Percentiles rank a stretch among this genome's conserved stretches.
These are phyloP conservation scores for Sporobolus alterniflorus DNA, from an alignment of 202 grass and related monocot genomes.

Conservation along the genomic window DNA sequence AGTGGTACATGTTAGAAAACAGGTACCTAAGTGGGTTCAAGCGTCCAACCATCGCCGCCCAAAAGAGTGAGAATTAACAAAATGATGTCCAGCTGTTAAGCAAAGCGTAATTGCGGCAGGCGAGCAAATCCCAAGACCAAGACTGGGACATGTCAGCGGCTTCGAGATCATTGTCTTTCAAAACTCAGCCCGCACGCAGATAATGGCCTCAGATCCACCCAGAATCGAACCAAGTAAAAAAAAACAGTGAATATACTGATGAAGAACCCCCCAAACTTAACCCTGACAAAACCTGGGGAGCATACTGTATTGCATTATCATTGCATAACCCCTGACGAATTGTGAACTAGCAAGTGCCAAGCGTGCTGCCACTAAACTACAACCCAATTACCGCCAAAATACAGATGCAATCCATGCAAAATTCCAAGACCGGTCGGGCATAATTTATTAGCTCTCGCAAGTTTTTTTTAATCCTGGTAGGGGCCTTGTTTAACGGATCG, in stretches of 20 bases:
- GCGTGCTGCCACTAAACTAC: not conserved
- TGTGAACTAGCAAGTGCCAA: constrained; percentile 1
- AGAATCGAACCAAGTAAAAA: not conserved
- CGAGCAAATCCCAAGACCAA: not conserved
- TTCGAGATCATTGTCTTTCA: not conserved
- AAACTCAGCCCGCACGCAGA: not conserved
- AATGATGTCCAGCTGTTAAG: not conserved
- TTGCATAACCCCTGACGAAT: not conserved
- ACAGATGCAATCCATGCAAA: not conserved
- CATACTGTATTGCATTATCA: not conserved
- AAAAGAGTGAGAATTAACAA: not conserved
- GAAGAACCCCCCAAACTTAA: no score
- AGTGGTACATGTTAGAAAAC: not conserved
- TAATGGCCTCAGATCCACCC: not conserved
- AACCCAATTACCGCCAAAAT: not conserved
- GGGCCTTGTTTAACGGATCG: constrained; percentile 11
- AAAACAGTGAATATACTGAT: not conserved
- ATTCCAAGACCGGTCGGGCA: constrained; percentile 26
- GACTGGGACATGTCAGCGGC: not conserved
- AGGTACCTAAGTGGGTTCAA: not conserved
- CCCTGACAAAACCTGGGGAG: constrained; percentile 16
- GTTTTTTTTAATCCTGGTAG: not conserved
- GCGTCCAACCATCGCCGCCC: not conserved
- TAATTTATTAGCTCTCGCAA: not conserved
- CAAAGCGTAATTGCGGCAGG: not conserved